Base-by-base conservation (phyloP, 2,329 filamentous ascomycete genomes). In the Cordyceps cateniannulata region DNA sequence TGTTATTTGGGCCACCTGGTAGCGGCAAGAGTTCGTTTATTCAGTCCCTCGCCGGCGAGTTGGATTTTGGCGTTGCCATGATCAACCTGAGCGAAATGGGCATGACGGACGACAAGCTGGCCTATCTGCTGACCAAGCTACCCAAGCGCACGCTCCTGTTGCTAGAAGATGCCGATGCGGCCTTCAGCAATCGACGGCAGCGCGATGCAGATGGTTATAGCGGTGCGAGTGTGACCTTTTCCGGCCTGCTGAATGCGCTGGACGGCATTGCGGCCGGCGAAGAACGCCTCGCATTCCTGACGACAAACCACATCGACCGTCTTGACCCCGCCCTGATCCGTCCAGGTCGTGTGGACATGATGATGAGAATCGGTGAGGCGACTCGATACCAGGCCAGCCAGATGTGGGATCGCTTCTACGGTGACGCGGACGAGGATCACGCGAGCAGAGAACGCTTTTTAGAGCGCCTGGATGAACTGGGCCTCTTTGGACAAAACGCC, bases 1-100 rank as follows among this genome's bases (percentile, higher is more conserved):
- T 97, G 8, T 81, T 97, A 0, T 91, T 95, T 68, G 93, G 93
- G 0, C 92, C 93, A 4, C 93, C 93, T 0, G 93, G 93, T 0
- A 96, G 89, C 47, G 96, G 91, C 40, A 98, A 96, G 78, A 97
- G 89, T 63, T 96, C 91, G 0, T 98, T 99, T 67, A 97, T 99
- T 64, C 92, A 97, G 73, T 93, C 95, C 0, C 77, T 99, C 47
- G 95, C 95, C 0, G 93, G 92, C n/a, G 87, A 95, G 69, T 76
- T 97, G 61, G 91, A 96, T 71, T 96, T 93, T 72, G 90, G 90
- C 67, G 95, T 97, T 66, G 92, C 93, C 57, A 93, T 96, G 76
- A 81, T 97, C 65, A 96, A 96, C 67, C 82, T 97, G 32, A 95
- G 90, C 73, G 91, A 96, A 76, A 83, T 91, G 59, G 93, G 93